Base-by-base conservation (phyloP, 2,329 filamentous ascomycete species). In the Aspergillus japonicus region DNA sequence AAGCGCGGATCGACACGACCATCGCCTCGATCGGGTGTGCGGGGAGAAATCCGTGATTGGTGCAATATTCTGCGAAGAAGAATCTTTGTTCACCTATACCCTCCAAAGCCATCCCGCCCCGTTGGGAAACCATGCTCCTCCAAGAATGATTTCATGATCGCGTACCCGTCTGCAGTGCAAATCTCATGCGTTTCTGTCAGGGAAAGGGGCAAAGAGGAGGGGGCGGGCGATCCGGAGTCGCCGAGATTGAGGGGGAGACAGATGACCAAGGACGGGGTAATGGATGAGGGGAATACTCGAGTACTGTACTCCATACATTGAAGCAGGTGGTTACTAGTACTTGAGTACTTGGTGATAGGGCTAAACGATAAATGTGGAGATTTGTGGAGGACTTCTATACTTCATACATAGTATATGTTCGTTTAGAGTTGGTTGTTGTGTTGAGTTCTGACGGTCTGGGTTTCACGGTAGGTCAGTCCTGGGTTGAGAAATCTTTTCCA, bases 51-150 rank as follows among this genome's bases (percentile, higher is more conserved):
- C 50, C 52, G 33, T 67, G 62, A 71, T 73, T 71, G 69, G 71
- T 61, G 61, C 59, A 50, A 68, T 5, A 72, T 68, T 71, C 64
- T 64, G 68, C 70, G 68, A 69, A 69, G 11, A 35, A 42, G n/a
- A n/a, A n/a, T n/a, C n/a, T n/a, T n/a, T n/a, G n/a, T n/a, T n/a
- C n/a, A n/a, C n/a, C n/a, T n/a, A n/a, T n/a, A n/a, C n/a, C n/a
- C n/a, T n/a, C n/a, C n/a, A n/a, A n/a, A n/a, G n/a, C n/a, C n/a
- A n/a, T n/a, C n/a, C n/a, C n/a, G 39, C 39, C 63, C 63, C 63
- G 61, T 65, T 66, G 51, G 49, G 51, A 54, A 8, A 1, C 26
- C 26, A 6, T 26, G 7, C 24, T 26, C 8, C 8, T 47, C 58
- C 52, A 57, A 58, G 52, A 54, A 56, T 64, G 55, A 56, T 61